A percentile compares a stretch with the other conserved stretches of the same genome.
These are phyloP conservation scores for Sclerotinia glacialis DNA, from an alignment of 2,329 filamentous ascomycete species.

Conservation along the genomic window DNA sequence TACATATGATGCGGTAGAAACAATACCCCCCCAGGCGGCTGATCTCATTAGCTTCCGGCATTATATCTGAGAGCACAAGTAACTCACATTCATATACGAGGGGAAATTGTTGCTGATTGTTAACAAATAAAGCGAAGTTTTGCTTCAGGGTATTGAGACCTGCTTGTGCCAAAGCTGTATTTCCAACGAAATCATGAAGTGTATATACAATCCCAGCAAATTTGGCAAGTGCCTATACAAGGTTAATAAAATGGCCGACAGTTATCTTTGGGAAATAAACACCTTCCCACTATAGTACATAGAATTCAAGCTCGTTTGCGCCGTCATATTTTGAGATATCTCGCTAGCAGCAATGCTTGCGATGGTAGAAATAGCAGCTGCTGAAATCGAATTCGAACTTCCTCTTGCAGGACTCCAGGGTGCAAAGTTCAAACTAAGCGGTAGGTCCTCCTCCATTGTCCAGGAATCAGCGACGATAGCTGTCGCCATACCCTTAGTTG, in stretches of 20 bases:
- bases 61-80: background rate
- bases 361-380: constrained; percentile 58
- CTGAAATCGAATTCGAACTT: constrained; percentile 47
- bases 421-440: constrained; percentile 69
- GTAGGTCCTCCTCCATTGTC: constrained; percentile 75
- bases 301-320: constrained; percentile 72
- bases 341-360: constrained; percentile 65
- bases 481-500: constrained; percentile 79
- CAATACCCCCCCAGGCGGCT: constrained; percentile 72
- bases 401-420: constrained; percentile 66
- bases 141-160: constrained; percentile 62
- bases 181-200: constrained; percentile 59
- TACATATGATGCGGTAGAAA: constrained; percentile 70
- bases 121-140: constrained; percentile 63
- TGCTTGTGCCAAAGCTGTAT: constrained; percentile 54
- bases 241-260: constrained; percentile 37
- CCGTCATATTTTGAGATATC: constrained; percentile 70
- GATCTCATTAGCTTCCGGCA: background rate
- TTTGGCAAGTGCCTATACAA: constrained; percentile 63
- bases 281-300: constrained; percentile 90
- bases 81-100: constrained; percentile 55
- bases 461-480: constrained; percentile 70
- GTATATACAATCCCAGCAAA: constrained; percentile 69
- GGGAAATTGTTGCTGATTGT: constrained; percentile 65
- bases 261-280: background rate